Conservation (phyloP, 2,329 filamentous ascomycete genomes). For the Aspergillus neotritici region DNA sequence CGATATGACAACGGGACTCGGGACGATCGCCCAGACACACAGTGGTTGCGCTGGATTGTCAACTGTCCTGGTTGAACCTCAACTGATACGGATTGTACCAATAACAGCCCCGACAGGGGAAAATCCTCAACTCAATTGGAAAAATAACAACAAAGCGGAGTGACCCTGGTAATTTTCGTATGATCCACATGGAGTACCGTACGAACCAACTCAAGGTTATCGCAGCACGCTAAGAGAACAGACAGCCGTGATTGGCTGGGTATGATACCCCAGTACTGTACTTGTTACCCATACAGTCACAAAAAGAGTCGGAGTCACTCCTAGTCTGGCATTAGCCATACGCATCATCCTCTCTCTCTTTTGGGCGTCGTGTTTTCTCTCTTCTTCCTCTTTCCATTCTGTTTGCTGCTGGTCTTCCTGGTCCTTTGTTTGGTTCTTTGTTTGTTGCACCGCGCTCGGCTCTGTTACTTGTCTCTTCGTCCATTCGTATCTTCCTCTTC, state of each 20-base stretch:
- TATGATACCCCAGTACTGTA: too few species aligned
- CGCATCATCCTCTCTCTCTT: conserved; percentile 4
- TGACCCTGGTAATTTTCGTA: conserved; percentile 12
- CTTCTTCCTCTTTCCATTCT: conserved; percentile 8
- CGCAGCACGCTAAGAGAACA: too few species aligned
- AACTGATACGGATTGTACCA: too few species aligned
- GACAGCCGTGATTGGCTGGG: too few species aligned
- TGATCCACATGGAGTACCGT: conserved; percentile 10
- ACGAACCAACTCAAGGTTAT: not conserved
- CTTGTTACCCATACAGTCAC: too few species aligned
- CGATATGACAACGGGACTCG: too few species aligned
- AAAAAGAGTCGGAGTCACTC: too few species aligned
- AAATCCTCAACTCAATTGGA: not conserved
- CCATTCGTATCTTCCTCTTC: not conserved
- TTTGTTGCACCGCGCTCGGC: not conserved
- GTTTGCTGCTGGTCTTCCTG: conserved; percentile 2
- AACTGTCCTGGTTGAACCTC: too few species aligned
- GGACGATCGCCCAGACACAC: too few species aligned
- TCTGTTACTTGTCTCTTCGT: not conserved
- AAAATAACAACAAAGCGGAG: not conserved
- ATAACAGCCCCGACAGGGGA: too few species aligned
- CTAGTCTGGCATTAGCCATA: too few species aligned
- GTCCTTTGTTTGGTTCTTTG: conserved; percentile 4
- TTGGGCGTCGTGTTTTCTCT: conserved; percentile 2
- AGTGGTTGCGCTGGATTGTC: too few species aligned